A percentile compares a stretch with the other conserved stretches of the same genome.
Evolutionary conservation across 2,329 filamentous ascomycete species (phyloP).

Genomic region (Cryoendolithus antarcticus): DNA sequence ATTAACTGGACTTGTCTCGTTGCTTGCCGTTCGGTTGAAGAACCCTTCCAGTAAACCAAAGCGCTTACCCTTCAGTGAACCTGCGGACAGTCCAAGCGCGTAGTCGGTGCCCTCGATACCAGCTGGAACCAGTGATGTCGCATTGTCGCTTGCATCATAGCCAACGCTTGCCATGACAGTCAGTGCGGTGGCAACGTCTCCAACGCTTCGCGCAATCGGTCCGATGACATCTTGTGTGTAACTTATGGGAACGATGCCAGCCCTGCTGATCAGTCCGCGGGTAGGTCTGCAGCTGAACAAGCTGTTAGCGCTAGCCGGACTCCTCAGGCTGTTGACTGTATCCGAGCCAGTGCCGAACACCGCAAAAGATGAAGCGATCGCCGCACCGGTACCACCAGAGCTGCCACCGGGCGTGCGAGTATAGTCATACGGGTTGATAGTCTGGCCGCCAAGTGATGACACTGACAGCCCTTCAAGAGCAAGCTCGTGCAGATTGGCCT

Average conservation of each 20-base stretch:
- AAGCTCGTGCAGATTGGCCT: slow-evolving; percentile 43
- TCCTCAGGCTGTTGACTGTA: slow-evolving; percentile 48
- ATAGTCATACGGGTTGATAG: slow-evolving; percentile 53
- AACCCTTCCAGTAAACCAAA: slow-evolving; percentile 44
- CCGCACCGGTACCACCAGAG: slow-evolving; percentile 50
- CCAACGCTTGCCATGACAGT: slow-evolving; percentile 35
- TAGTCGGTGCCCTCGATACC: slow-evolving; percentile 36
- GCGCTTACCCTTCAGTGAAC: slow-evolving; percentile 28
- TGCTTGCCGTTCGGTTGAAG: slow-evolving; percentile 39
- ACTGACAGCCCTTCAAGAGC: slow-evolving; percentile 52
- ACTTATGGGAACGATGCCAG: slow-evolving; percentile 20
- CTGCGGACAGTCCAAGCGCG: slow-evolving; percentile 25
- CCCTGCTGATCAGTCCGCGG: slow-evolving; percentile 18
- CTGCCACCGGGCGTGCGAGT: slow-evolving; percentile 54
- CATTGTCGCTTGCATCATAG: slow-evolving; percentile 40
- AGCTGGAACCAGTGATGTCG: slow-evolving; percentile 36
- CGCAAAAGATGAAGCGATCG: slow-evolving; percentile 45
- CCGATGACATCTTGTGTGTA: slow-evolving; percentile 23
- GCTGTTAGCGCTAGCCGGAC: slow-evolving; percentile 48
- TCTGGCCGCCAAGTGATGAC: slow-evolving; percentile 52
- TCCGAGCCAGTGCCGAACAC: slow-evolving; percentile 32
- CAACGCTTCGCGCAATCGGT: slow-evolving; percentile 20
- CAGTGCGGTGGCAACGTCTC: slow-evolving; percentile 21
- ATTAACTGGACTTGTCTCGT: slow-evolving; percentile 49
- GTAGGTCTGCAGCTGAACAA: slow-evolving; percentile 47